Base-by-base conservation (phyloP, 2,329 filamentous ascomycete genomes). In the Atkinsonella texensis region DNA sequence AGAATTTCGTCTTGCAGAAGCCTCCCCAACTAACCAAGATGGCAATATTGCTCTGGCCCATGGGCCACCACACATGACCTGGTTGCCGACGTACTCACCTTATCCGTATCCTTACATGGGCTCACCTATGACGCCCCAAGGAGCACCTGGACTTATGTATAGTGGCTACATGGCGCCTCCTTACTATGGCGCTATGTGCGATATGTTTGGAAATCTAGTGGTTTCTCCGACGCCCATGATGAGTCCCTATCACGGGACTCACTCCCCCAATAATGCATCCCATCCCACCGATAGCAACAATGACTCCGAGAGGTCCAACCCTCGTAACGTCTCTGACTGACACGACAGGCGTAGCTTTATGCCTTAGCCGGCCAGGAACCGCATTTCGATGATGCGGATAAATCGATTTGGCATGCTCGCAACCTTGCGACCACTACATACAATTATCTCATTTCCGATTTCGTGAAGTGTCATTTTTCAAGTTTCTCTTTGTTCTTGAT, bases 191-290 rank as follows among this genome's bases (percentile, higher is more conserved):
- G 49, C 55, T 15, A 54, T 59, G 54, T 57, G 53, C 23, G 54
- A 58, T 28, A 56, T 58, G 54, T 57, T 52, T 18, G 53, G 54
- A 15, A 57, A 56, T 38, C 52, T 59, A 40, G 49, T 58, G 44
- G 23, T 55, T 12, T 57, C 57, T 2, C 57, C 57, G 7, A 46
- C 55, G 15, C 56, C 55, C 13, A 55, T 61, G 57, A 55, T 60
- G 56, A 55, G 58, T 8, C 45, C 53, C 10, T 56, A 55, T 18
- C 46, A 40, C 10, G 8, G 23, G 44, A 20, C 46, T 28, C 33
- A 39, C 13, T 46, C 12, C 4, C 41, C 41, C 6, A 33, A 50
- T n/a, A 41, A 50, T 45, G 32, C 32, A 15, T n/a, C 48, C 28
- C 18, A 41, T 40, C 41, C 33, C 5, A 31, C 18, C 17, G 13